A percentile compares a stretch with the other conserved stretches of the same genome.
Evolutionary conservation across 2,329 filamentous ascomycete genomes (phyloP).

Genomic region (Colletotrichum phormii): DNA sequence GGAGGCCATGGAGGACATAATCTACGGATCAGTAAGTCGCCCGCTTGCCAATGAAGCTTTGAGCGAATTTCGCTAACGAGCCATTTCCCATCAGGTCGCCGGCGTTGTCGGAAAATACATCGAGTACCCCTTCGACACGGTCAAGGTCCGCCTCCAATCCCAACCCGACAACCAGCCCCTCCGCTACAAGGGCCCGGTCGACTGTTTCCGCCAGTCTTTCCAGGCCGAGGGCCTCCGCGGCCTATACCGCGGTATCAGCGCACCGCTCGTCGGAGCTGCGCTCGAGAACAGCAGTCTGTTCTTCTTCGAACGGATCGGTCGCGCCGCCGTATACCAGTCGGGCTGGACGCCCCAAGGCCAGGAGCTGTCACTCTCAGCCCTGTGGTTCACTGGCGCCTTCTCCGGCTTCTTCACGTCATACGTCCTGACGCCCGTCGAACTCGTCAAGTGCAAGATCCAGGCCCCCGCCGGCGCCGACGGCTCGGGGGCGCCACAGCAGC

Average conservation of each 20-base stretch:
- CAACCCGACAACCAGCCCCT: slow-evolving; percentile 87
- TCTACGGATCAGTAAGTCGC: slow-evolving; percentile 83
- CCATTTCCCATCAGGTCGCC: slow-evolving; percentile 68
- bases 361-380: slow-evolving; percentile 77
- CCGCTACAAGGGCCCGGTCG: slow-evolving; percentile 85
- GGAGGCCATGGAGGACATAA: slow-evolving; percentile 86
- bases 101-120: slow-evolving; percentile 95
- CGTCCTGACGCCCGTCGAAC: slow-evolving; percentile 92
- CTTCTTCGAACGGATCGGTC: slow-evolving; percentile 85
- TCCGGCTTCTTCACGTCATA: slow-evolving; percentile 91
- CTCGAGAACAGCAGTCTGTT: slow-evolving; percentile 94
- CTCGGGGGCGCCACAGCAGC: slow-evolving; percentile 56
- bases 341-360: slow-evolving; percentile 63
- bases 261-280: slow-evolving; percentile 89
- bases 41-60: not conserved
- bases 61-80: slow-evolving; percentile 7
- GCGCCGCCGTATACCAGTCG: slow-evolving; percentile 70
- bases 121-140: slow-evolving; percentile 98
- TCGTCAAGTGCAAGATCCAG: slow-evolving; percentile 99
- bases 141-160: slow-evolving; percentile 98
- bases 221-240: slow-evolving; percentile 81
- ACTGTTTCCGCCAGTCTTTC: slow-evolving; percentile 92
- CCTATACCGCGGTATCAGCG: slow-evolving; percentile 92
- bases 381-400: slow-evolving; percentile 85
- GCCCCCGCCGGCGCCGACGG: slow-evolving; percentile 67